Evolutionary conservation across 345 rosid species (phyloP).

Genomic region (Bruguiera gymnorhiza): DNA sequence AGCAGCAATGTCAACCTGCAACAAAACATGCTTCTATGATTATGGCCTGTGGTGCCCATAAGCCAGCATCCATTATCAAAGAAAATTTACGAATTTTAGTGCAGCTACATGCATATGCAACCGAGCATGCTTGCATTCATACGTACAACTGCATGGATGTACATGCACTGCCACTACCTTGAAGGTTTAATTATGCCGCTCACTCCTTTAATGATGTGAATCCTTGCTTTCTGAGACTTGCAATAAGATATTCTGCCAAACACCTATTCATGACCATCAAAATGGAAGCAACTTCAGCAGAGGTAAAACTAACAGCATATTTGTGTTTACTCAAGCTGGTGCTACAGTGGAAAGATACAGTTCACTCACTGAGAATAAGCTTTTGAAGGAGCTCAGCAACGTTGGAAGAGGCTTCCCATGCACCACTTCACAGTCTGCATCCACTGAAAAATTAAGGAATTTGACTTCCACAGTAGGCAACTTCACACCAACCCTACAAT

Average conservation of each 20-base stretch:
- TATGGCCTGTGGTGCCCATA: background rate
- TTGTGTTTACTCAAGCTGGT: background rate
- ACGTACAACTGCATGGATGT: too few species aligned
- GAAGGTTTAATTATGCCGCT: constrained; percentile 53
- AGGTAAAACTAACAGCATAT: background rate
- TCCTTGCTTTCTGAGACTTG: constrained; percentile 9
- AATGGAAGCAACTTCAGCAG: background rate
- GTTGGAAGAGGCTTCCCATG: constrained; percentile 41
- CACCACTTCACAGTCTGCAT: constrained; percentile 35
- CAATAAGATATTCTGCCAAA: constrained; percentile 7
- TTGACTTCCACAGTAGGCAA: constrained; percentile 40
- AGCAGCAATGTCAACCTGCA: constrained; percentile 46
- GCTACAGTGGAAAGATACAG: background rate
- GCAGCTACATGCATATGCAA: background rate
- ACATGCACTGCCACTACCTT: constrained; percentile 1
- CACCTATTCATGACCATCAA: background rate
- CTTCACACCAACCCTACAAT: constrained; percentile 32
- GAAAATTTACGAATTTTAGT: background rate
- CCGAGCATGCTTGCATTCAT: too few species aligned
- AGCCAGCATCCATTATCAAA: background rate
- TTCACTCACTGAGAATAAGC: constrained; percentile 28
- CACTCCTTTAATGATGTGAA: constrained; percentile 36
- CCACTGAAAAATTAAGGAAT: constrained; percentile 28
- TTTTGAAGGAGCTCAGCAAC: constrained; percentile 35
- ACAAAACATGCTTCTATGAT: background rate